phyloP scores from a whole-genome alignment of 257 asterid species.

The Apocynum venetum region DNA sequence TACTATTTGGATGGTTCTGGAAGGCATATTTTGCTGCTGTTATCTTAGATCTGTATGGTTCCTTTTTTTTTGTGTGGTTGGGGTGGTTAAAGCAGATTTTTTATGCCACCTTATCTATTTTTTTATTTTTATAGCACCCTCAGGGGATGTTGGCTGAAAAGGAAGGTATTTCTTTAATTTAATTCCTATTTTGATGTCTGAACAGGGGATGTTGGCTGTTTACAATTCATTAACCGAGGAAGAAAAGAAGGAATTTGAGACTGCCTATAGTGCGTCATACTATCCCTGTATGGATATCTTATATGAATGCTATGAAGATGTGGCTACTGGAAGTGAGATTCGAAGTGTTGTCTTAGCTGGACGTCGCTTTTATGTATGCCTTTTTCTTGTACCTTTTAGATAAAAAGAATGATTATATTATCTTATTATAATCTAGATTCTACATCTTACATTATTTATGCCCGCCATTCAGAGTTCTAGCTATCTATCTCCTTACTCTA shows the following conservation, averaged over 20 bases:
- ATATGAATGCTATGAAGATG: constrained; percentile 96
- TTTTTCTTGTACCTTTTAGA: not conserved
- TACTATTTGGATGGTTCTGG: not conserved
- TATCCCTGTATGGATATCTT: constrained; percentile 98
- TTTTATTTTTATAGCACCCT: not conserved
- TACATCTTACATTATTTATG: not conserved
- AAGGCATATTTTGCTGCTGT: not conserved
- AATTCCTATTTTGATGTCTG: constrained; percentile 11
- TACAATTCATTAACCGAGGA: constrained; percentile 70
- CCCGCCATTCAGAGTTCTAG: not conserved
- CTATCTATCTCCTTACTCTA: not conserved
- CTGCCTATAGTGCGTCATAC: constrained; percentile 83
- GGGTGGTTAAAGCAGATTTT: no score
- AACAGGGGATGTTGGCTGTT: constrained; percentile 90
- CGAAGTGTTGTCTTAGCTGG: constrained; percentile 96
- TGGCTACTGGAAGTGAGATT: constrained; percentile 89
- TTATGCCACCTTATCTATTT: no score
- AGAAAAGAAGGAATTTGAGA: constrained; percentile 76
- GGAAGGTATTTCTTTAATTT: not conserved
- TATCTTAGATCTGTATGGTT: not conserved
- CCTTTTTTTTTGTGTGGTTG: no score
- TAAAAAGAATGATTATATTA: not conserved
- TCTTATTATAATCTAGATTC: not conserved
- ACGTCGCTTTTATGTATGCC: constrained; percentile 79
- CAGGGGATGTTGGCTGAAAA: not conserved